Evolutionary conservation across 1,139 yeast species (phyloP).

Genomic region (Hanseniaspora gamundiae): DNA sequence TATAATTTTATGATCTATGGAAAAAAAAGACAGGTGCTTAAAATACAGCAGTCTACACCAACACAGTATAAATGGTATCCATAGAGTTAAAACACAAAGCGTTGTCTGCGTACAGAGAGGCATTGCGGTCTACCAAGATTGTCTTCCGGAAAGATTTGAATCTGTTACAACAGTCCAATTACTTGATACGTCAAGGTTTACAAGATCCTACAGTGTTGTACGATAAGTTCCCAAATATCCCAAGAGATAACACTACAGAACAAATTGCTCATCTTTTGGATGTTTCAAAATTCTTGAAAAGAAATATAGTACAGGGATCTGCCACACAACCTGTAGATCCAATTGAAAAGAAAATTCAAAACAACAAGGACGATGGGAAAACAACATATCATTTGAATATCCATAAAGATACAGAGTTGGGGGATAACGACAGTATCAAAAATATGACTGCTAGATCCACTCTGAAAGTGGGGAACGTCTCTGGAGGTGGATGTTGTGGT

Average conservation of each 20-base stretch:
- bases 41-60: no score
- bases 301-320: conserved; percentile 77
- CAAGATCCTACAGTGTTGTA: conserved; percentile 23
- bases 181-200: conserved; percentile 45
- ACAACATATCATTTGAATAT: conserved; percentile 43
- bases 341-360: background rate
- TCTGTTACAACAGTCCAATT: conserved; percentile 51
- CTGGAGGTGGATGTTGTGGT: conserved; percentile 36
- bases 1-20: no score
- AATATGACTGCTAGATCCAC: conserved; percentile 11
- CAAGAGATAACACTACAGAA: conserved; percentile 33
- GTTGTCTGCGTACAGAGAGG: conserved; percentile 50
- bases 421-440: conserved; percentile 65
- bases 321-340: conserved; percentile 22
- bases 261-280: conserved; percentile 55
- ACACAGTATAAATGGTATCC: conserved; percentile 1
- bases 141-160: conserved; percentile 51
- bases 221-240: conserved; percentile 10
- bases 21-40: no score
- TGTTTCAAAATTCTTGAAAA: conserved; percentile 51
- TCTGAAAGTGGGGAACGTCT: conserved; percentile 24
- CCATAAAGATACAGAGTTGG: conserved; percentile 75
- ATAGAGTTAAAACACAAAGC: conserved; percentile 19
- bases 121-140: conserved; percentile 55
- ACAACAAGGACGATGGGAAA: conserved; percentile 20